phyloP scores from a whole-genome alignment of 345 rosid species.

The Angophora floribunda region DNA sequence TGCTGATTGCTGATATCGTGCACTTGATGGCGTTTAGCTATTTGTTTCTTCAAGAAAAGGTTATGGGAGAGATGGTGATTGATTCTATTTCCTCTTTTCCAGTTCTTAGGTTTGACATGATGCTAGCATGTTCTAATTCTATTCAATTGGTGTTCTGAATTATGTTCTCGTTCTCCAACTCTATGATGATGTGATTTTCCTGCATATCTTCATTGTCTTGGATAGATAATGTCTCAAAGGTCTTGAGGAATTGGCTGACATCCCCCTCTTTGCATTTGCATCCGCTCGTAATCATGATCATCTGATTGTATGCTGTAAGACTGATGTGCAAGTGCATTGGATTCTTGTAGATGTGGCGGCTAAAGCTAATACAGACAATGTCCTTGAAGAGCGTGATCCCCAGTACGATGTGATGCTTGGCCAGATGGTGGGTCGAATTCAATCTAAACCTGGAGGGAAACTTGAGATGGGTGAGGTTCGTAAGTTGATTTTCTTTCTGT shows the following conservation, averaged over 20 bases:
- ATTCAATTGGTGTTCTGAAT: neutral
- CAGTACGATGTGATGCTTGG: constrained; percentile 72
- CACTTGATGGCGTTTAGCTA: neutral
- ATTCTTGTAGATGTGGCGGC: constrained; percentile 18
- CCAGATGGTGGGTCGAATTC: constrained; percentile 87
- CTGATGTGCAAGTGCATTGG: neutral
- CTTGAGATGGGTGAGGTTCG: constrained; percentile 92
- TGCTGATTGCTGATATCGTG: neutral
- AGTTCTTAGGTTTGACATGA: neutral
- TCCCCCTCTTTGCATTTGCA: neutral
- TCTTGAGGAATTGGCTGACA: neutral
- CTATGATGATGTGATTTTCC: neutral
- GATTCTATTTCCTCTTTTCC: neutral
- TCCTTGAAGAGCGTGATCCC: constrained; percentile 62
- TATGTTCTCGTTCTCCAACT: neutral
- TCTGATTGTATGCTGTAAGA: neutral
- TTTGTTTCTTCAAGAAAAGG: neutral
- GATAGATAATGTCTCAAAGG: neutral
- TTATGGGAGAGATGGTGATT: neutral
- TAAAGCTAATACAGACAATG: constrained; percentile 28
- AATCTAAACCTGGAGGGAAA: constrained; percentile 74
- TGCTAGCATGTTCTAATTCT: neutral
- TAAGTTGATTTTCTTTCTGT: neutral
- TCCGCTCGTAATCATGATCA: neutral
- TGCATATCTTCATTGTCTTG: fast-evolving